Base-by-base conservation (phyloP, 2,329 filamentous ascomycete species). In the Stachybotrys elegans region DNA sequence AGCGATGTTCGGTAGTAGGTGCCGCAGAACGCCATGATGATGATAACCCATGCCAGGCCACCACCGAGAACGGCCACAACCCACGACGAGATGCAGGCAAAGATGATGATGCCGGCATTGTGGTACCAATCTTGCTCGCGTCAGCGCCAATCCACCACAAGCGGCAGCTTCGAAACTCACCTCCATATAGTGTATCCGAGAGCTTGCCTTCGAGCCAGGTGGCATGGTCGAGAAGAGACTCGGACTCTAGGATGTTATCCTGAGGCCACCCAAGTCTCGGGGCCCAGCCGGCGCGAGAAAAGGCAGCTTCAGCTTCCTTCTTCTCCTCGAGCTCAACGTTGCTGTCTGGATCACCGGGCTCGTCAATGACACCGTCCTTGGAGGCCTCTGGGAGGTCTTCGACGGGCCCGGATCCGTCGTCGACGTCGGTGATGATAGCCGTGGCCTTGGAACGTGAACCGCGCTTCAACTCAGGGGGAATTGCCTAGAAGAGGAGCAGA, bases 1-100 rank as follows among this genome's bases (percentile, higher is more conserved):
- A 96, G 79, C 3, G 93, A 98, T 22, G 93, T 98, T 49, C 93
- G 82, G 67, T 98, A 98, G 72, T 97, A 98, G 43, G 93, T 97
- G 43, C 84, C 85, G 67, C 93, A 97, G 52, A 81, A 71, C 20
- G 89, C 87, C 88, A 97, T 95, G 62, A 98, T 76, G 53, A 97
- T 79, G 57, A 96, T 85, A 49, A 98, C 76, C 92, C 92, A 98
- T 47, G 81, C 91, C 13, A 98, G 75, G 19, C 93, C 93, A 48
- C 93, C 93, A 35, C 94, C 93, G 9, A 98, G 73, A 17, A 92
- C 75, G 22, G 91, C 92, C 29, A 96, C 76, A 4, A 95, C 75
- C 91, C 92, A 98, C 19, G 92, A 95, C 22, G 81, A 73, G 42
- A 98, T 72, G 61, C 90, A 96, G 42, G 92, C 89, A 60, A 98